Percentiles rank a stretch among this genome's conserved stretches.
phyloP scores from a whole-genome alignment of 2,329 filamentous ascomycete species.

The Aspergillus versicolor region DNA sequence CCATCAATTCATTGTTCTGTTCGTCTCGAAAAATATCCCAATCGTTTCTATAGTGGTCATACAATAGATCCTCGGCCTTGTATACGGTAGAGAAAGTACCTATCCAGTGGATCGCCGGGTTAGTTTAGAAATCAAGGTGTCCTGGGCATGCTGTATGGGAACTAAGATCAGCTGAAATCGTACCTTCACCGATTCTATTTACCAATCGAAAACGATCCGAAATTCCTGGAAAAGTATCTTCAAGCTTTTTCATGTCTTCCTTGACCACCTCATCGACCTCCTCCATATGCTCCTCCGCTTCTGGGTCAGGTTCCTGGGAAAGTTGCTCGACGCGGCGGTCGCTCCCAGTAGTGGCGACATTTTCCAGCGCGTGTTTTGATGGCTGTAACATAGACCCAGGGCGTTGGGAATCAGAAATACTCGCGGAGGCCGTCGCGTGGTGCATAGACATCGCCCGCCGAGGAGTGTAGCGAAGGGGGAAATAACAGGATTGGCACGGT shows the following conservation, averaged over 20 bases:
- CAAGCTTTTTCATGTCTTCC: slow-evolving; percentile 84
- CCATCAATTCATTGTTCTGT: slow-evolving; percentile 63
- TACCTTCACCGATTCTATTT: slow-evolving; percentile 96
- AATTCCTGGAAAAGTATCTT: slow-evolving; percentile 79
- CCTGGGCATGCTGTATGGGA: background rate
- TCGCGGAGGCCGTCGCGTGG: slow-evolving; percentile 21
- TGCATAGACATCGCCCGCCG: slow-evolving; percentile 26
- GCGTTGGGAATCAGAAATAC: slow-evolving; percentile 26
- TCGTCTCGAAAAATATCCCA: slow-evolving; percentile 74
- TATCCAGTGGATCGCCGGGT: slow-evolving; percentile 37
- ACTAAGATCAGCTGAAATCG: slow-evolving; percentile 6
- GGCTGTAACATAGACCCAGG: slow-evolving; percentile 16
- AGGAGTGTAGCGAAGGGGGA: background rate
- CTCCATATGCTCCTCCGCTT: slow-evolving; percentile 34
- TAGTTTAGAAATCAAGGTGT: background rate
- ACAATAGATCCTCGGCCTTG: slow-evolving; percentile 91
- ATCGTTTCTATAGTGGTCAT: slow-evolving; percentile 77
- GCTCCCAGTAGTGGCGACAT: slow-evolving; percentile 15
- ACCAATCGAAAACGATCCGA: slow-evolving; percentile 82
- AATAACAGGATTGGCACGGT: background rate
- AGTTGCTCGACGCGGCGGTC: slow-evolving; percentile 15
- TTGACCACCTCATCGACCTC: slow-evolving; percentile 57
- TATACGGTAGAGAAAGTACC: slow-evolving; percentile 98
- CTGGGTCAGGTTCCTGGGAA: slow-evolving; percentile 24
- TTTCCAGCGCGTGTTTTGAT: slow-evolving; percentile 18